Evolutionary conservation across 257 asterid genomes (phyloP).

Genomic region (Ballota nigra): DNA sequence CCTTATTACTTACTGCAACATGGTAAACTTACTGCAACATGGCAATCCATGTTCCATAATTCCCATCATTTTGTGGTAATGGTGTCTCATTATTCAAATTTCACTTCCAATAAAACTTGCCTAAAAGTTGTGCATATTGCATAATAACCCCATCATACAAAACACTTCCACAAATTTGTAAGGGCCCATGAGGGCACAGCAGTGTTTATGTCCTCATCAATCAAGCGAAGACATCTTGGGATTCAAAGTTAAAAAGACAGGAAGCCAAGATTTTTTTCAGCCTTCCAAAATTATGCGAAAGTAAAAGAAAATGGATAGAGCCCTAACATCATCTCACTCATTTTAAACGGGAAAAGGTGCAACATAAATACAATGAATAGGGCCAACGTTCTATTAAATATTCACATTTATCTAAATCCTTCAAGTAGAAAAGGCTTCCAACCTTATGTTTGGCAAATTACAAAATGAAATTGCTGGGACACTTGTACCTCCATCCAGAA

Average conservation of each 20-base stretch:
- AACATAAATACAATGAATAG: background rate
- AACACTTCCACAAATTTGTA: background rate
- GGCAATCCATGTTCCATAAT: background rate
- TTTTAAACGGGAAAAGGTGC: background rate
- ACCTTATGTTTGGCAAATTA: background rate
- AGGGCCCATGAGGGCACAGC: background rate
- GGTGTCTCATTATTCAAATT: background rate
- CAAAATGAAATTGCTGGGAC: background rate
- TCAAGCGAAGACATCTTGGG: background rate
- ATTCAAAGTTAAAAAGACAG: background rate
- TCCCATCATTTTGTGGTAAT: background rate
- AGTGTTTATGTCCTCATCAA: background rate
- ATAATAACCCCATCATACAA: background rate
- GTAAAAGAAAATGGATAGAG: background rate
- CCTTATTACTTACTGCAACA: too few species aligned
- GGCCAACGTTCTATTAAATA: background rate
- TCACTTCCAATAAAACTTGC: background rate
- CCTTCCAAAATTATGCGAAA: background rate
- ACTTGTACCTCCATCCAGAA: background rate
- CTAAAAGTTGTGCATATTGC: background rate
- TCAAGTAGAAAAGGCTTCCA: background rate
- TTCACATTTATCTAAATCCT: background rate
- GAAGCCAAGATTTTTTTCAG: background rate
- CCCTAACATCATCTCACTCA: constrained; percentile 4
- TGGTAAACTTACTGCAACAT: too few species aligned